Base-by-base conservation (phyloP, 2,329 filamentous ascomycete species). In the Trichoderma aggressivum region DNA sequence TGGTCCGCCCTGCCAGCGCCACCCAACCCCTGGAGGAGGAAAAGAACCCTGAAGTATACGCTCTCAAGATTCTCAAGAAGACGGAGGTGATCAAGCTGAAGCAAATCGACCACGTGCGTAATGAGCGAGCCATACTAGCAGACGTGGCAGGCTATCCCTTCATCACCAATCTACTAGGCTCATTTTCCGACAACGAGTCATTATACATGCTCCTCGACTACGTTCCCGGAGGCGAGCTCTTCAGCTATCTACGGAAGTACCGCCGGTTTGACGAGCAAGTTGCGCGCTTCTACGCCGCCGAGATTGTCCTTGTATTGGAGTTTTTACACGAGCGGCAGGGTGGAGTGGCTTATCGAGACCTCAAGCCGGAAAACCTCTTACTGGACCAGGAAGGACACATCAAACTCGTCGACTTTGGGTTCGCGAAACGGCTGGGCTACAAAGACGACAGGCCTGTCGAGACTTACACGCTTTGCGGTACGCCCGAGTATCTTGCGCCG, bases 121-220 rank as follows among this genome's bases (percentile, higher is more conserved):
- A 94, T 81, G 93, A 96, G 84, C 91, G 92, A 76, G 88, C 90
- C 73, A 91, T 95, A 75, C 88, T 96, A 65, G 88, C 89, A 77
- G 90, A 92, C 74, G 91, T 95, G 61, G 90, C 91, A 60, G 92
- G 92, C 28, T 90, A 94, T 78, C 93, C 93, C 28, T 96, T 95
- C 82, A 94, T 96, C 79, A 94, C 93, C 66, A 90, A 88, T 73
- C 87, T 95, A 78, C 86, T 92, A 63, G 91, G 90, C 72, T 93
- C 92, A 74, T 96, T 95, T 83, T 90, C 93, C 78, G 92, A 95
- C 81, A 84, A 85, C 76, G 91, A 94, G 77, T 92, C 91, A 21
- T 84, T 95, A 56, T 95, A 95, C 79, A 92, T 95, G 87, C 87
- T 95, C 74, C 90, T 94, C 76, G 92, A 94, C 81, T 94, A 94